Base-by-base conservation (phyloP, 1,284 basidiomycete species). In the Cryptococcus sp. region DNA sequence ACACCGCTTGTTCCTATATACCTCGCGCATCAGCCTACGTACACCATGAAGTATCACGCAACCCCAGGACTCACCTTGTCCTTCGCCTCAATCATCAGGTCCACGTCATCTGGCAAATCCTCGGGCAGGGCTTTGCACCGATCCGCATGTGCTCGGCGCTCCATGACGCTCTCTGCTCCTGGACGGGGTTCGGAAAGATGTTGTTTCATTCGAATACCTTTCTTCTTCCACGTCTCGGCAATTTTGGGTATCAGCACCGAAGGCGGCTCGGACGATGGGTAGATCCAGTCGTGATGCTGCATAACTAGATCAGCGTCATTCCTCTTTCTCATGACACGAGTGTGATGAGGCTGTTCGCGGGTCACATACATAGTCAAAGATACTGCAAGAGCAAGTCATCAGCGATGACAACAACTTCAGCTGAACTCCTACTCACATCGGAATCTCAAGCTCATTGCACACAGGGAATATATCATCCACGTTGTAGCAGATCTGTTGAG, bases 1-100 rank as follows among this genome's bases (percentile, higher is more conserved):
- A 83, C 7, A 96, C 92, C 7, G 91, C 92, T 74, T 95, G 93
- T 77, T 95, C 93, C 79, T 93, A 91, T 89, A n/a, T 10, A 20
- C 17, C 19, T 17, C 75, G 91, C 8, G 89, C 89, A 82, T 85
- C 57, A 62, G 54, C 35, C 19, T 6, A 38, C 42, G 16, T 45
- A 10, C 11, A 45, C 42, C 41, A 22, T 1, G 5, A 8, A 45
- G 4, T 6, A 45, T 5, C 2, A 8, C 42, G 7, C 31, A 7
- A 6, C 17, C 5, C 27, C 25, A 50, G 47, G 52, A 50, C 52
- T 13, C 53, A 59, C 59, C 23, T 70, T 74, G 53, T 68, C 69
- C 47, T 72, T 73, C 17, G 64, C 63, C 79, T 96, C 93, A 62
- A 96, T 91, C 92, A 95, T 95, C 64, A 95, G 74, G 76, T 95